phyloP scores from a whole-genome alignment of 2,329 filamentous ascomycete species.

The Botrytis hyacinthi region DNA sequence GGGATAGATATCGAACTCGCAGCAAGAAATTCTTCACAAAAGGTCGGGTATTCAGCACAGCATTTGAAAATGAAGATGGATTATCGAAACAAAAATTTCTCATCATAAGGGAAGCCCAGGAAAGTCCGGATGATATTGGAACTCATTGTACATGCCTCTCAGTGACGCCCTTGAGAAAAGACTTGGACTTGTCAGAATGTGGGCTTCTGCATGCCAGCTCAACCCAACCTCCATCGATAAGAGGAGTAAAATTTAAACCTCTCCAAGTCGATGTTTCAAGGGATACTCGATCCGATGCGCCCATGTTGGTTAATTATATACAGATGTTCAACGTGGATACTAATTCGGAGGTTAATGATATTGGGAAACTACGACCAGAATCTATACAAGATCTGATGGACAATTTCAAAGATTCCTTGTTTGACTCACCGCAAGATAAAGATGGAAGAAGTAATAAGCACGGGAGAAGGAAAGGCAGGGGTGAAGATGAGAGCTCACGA shows the following conservation, averaged over 20 bases:
- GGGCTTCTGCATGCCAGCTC: not conserved
- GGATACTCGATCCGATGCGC: not conserved
- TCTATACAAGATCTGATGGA: not conserved
- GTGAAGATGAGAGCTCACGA: not conserved
- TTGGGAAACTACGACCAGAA: not conserved
- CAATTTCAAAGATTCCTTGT: slow-evolving; percentile 4
- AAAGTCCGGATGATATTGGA: not conserved
- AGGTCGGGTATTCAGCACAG: not conserved
- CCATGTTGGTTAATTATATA: slow-evolving; percentile 6
- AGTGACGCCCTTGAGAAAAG: not conserved
- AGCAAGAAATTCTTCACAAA: not conserved
- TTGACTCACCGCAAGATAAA: not conserved
- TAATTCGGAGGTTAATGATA: not conserved
- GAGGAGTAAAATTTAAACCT: not conserved
- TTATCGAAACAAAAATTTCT: not conserved
- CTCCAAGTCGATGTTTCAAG: not conserved
- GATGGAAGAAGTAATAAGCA: not conserved
- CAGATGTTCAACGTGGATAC: slow-evolving; percentile 7
- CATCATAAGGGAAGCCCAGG: not conserved
- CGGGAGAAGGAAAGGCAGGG: not conserved
- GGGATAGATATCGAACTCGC: not conserved
- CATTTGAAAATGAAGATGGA: not conserved
- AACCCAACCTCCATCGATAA: not conserved
- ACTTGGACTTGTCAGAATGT: not conserved
- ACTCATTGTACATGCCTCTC: slow-evolving; percentile 9